These are phyloP conservation scores for Cytidiella melzeri DNA, from an alignment of 768 basidiomycete species.

Conservation along the genomic window DNA sequence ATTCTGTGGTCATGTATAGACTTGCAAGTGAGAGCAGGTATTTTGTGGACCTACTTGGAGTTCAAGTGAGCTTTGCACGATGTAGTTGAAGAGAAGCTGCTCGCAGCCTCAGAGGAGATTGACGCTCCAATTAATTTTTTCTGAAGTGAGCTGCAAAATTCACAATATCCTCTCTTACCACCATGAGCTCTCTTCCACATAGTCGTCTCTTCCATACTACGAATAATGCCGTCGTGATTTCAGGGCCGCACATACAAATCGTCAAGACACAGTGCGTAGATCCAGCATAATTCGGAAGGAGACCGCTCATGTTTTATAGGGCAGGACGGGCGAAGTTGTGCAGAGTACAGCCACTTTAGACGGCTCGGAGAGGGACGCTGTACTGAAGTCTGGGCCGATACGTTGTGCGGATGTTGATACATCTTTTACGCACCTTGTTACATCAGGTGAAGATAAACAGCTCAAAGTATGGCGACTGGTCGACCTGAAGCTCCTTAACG, in stretches of 20 bases:
- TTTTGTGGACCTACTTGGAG: background rate
- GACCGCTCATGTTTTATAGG: constrained; percentile 10
- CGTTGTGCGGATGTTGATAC: constrained; percentile 50
- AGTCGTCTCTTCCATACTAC: constrained; percentile 38
- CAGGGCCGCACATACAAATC: constrained; percentile 60
- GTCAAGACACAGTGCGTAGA: constrained; percentile 46
- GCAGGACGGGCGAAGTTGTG: constrained; percentile 48
- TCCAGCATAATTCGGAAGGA: background rate
- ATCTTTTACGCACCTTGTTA: constrained; percentile 44
- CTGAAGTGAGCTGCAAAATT: too few relatives aligned
- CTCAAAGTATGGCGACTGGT: constrained; percentile 71
- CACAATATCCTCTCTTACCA: background rate
- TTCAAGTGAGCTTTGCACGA: too few relatives aligned
- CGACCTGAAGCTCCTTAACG: constrained; percentile 47
- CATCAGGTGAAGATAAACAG: constrained; percentile 73
- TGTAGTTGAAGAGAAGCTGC: too few relatives aligned
- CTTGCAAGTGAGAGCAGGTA: background rate
- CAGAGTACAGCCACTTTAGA: constrained; percentile 35
- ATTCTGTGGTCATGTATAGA: background rate
- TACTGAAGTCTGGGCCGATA: constrained; percentile 49
- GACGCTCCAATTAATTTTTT: too few relatives aligned
- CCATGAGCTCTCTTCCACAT: constrained; percentile 36
- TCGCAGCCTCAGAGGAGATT: too few relatives aligned
- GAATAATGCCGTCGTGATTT: constrained; percentile 35
- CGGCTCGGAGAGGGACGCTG: constrained; percentile 24